Evolutionary conservation across 2,329 filamentous ascomycete genomes (phyloP).

Genomic region (Cercospora sesami): DNA sequence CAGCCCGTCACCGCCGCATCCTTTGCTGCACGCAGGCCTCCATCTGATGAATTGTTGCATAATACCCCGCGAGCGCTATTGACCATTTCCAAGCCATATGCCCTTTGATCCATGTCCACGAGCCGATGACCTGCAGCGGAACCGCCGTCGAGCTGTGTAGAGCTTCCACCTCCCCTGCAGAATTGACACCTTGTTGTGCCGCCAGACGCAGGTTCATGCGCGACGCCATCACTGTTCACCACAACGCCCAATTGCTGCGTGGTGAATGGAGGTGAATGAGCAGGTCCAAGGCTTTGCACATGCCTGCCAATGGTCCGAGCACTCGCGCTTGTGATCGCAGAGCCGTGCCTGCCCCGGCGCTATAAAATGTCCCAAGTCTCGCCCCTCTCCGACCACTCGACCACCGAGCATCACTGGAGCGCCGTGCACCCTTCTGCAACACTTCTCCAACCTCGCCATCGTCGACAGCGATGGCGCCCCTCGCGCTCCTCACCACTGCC

Average conservation of each 20-base stretch:
- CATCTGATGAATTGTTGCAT: constrained; percentile 12
- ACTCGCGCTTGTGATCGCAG: not conserved
- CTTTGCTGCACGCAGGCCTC: not conserved
- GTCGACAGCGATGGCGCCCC: constrained; percentile 22
- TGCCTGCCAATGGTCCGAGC: constrained; percentile 10
- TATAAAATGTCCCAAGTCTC: constrained; percentile 20
- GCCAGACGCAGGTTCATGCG: constrained; percentile 5
- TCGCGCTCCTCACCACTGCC: constrained; percentile 20
- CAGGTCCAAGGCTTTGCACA: constrained; percentile 6
- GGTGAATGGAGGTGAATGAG: constrained; percentile 5
- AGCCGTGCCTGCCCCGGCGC: constrained; percentile 1
- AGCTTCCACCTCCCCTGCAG: constrained; percentile 15
- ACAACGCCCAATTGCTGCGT: not conserved
- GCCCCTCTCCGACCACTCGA: not conserved
- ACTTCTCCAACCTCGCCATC: not conserved
- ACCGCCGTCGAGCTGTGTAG: constrained; percentile 10
- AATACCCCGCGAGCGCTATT: constrained; percentile 9
- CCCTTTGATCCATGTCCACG: not conserved
- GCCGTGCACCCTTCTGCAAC: constrained; percentile 2
- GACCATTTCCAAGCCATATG: not conserved
- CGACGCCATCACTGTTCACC: constrained; percentile 1
- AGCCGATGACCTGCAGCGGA: constrained; percentile 12
- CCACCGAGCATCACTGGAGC: not conserved
- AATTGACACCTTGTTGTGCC: constrained; percentile 3
- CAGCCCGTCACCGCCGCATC: constrained; percentile 10